Evolutionary conservation across 192 early-diverging fungal species (phyloP), one percentile per base, ranked within the genome.

Genomic region (Coemansia sp.): DNA sequence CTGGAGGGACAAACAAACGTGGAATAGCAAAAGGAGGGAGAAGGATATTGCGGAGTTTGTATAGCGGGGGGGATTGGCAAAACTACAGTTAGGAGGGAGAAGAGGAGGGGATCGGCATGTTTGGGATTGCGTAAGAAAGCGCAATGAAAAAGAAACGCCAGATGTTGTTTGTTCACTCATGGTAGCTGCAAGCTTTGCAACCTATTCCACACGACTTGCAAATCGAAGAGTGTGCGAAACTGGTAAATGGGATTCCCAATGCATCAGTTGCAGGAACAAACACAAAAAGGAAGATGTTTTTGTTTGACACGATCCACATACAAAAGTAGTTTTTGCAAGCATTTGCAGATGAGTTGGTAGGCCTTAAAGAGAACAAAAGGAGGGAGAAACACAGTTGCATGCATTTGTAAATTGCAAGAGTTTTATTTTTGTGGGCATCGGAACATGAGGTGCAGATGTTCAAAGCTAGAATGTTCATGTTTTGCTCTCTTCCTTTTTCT

Each of bases 51-150:
- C 57, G 57, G 57, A 59, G 57, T 65, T 57, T 50, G 45, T 19
- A 58, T n/a, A 36, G 44, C 3, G 22, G 23, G 48, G 15, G 33
- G 33, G 13, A 40, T 40, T 40, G 37, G 6, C 37, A 40, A 14
- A 14, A 14, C 10, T 6, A 40, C 10, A 2, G 11, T 4, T 9
- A 34, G 5, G 33, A 2, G 7, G 37, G 37, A 40, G 14, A 14
- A 30, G 50, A 6, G 28, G 15, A 17, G 38, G 25, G 34, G 63
- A 64, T 64, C 54, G 20, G 22, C 41, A 17, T 45, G 30, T 36
- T 45, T 22, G 28, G 14, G 25, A 50, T 68, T 68, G 66, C 66
- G 66, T 68, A 52, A 25, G 34, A 48, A 52, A 68, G 36, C 66
- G 66, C 66, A 68, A 68, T 68, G 66, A 50, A 57, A 6, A 57